Conservation (phyloP, 2,329 filamentous ascomycete genomes). For the Alternaria consortialis region DNA sequence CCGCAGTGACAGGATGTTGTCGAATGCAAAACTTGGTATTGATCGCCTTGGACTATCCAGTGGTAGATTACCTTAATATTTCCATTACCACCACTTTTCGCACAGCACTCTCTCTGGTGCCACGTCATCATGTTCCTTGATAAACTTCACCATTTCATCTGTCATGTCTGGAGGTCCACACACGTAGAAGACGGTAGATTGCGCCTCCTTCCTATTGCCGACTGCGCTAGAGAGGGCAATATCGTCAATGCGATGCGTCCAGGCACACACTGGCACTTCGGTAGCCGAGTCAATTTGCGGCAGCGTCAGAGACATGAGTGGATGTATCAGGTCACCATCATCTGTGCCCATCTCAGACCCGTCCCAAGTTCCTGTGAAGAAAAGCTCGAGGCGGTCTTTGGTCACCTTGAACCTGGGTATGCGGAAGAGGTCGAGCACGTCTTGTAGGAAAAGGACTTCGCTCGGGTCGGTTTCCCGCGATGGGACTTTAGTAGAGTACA, state of each 20-base stretch:
- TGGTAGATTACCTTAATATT: constrained; percentile 2
- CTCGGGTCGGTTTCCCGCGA: constrained; percentile 37
- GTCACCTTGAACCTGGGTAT: constrained; percentile 36
- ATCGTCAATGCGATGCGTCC: constrained; percentile 46
- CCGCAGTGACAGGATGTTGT: constrained; percentile 5
- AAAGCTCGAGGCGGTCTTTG: constrained; percentile 46
- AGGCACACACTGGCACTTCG: constrained; percentile 42
- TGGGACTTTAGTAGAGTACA: constrained; percentile 68
- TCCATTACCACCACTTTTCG: constrained; percentile 62
- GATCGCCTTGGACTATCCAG: constrained; percentile 6
- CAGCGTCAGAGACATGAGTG: constrained; percentile 45
- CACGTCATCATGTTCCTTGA: constrained; percentile 52
- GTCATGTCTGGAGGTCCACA: constrained; percentile 61
- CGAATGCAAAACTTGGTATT: constrained; percentile 9
- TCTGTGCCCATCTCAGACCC: constrained; percentile 33
- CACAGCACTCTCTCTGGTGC: constrained; percentile 54
- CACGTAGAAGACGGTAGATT: constrained; percentile 56
- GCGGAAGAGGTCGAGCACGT: constrained; percentile 45
- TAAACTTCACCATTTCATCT: constrained; percentile 55
- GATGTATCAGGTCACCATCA: constrained; percentile 41
- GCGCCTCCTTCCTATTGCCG: constrained; percentile 46
- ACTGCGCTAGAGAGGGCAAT: constrained; percentile 53
- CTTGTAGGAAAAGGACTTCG: constrained; percentile 49
- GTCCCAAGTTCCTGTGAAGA: constrained; percentile 49
- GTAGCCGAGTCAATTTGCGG: constrained; percentile 40